Evolutionary conservation across 2,329 filamentous ascomycete genomes (phyloP), one percentile per base, ranked within the genome.

Genomic region (Penicillium occitanis): DNA sequence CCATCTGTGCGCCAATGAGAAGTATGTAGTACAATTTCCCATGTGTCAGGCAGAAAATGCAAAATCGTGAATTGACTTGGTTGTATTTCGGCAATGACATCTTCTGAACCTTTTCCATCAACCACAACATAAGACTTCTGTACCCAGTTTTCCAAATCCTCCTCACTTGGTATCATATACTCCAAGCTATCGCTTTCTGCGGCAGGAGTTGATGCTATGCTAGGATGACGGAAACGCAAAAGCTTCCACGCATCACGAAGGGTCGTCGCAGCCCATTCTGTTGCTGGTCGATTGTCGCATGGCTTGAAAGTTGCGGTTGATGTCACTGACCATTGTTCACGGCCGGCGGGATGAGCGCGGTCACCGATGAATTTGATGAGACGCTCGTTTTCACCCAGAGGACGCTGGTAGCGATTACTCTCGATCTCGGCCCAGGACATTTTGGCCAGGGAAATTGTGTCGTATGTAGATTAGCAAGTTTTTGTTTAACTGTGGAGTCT

Each of bases 311-410:
- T 51, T 33, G 61, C 65, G 7, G 42, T 48, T n/a, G 51, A 35
- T 22, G 65, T 50, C 22, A 66, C 65, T 10, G 65, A 64, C 65
- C 65, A 66, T 50, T 66, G 65, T 48, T 66, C 65, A 14, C 65
- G 65, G 28, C 61, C 65, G 5, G 60, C 59, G 17, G 50, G 17
- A 37, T 66, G 65, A 3, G 65, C 65, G 35, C 65, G 65, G 30
- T 66, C 65, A 10, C 65, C 65, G 25, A 66, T 46, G n/a, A 63
- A 59, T 46, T 66, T 66, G 61, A 66, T 64, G 19, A 66, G 62
- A 17, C 51, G 59, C 14, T 66, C 65, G 37, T 66, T 66, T 46
- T 53, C 61, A 4, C 65, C 65, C 28, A 64, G 30, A 2, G 60
- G 61, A 3, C 65, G 61, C 46, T 60, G 42, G 44, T 51, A 66